Evolutionary conservation across 73 alveolate species (phyloP).

Genomic region (Paramecium sexaurelia): DNA sequence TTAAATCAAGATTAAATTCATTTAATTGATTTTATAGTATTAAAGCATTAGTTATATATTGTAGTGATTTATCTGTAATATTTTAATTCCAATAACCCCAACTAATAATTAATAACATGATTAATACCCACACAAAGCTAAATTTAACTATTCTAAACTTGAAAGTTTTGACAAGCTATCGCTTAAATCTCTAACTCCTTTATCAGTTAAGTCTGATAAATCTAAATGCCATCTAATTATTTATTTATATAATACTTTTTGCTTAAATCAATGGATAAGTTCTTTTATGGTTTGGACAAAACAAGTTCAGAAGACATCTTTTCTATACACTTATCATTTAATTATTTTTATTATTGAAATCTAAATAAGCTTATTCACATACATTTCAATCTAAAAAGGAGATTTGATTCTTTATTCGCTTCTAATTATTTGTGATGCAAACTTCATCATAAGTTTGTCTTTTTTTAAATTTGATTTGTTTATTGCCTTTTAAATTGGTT

Average conservation of each 20-base stretch:
- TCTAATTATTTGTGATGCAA: background rate
- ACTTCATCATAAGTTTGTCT: background rate
- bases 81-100: conserved; percentile 58
- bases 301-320: conserved; percentile 12
- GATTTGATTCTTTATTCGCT: background rate
- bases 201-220: conserved; percentile 4
- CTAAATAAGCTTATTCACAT: background rate
- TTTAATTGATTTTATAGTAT: background rate
- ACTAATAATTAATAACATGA: background rate
- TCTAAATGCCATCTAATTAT: conserved; percentile 33
- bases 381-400: conserved; percentile 34
- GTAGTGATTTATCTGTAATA: conserved; percentile 14
- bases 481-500: background rate
- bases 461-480: background rate
- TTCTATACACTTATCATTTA: conserved; percentile 28
- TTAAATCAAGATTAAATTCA: conserved; percentile 17
- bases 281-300: background rate
- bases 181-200: background rate
- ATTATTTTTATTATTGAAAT: background rate
- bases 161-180: background rate
- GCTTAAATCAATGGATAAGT: background rate
- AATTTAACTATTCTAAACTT: background rate
- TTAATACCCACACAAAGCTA: conserved; percentile 23
- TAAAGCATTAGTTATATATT: background rate
- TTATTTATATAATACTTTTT: background rate